Conservation (phyloP, 1,284 basidiomycete species). For the Ustilago sp. region DNA sequence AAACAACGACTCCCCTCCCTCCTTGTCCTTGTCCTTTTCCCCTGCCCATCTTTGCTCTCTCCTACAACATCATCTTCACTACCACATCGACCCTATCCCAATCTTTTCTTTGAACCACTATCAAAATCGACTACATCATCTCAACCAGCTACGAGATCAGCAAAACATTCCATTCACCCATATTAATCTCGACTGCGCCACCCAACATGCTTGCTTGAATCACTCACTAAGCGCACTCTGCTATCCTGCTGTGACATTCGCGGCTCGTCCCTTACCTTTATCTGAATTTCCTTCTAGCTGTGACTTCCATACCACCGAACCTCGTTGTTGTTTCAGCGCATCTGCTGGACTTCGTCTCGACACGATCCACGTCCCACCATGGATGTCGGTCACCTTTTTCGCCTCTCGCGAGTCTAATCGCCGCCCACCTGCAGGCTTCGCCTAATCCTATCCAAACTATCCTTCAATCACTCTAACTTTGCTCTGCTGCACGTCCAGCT, state of each 20-base stretch:
- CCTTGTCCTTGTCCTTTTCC: background rate
- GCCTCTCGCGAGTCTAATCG: slow-evolving; percentile 32
- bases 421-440: slow-evolving; percentile 16
- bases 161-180: background rate
- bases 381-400: slow-evolving; percentile 42
- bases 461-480: background rate
- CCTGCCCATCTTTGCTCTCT: background rate
- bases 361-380: slow-evolving; percentile 40
- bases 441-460: slow-evolving; percentile 2
- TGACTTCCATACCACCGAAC: slow-evolving; percentile 22
- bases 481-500: slow-evolving; percentile 2
- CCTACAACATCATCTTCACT: background rate
- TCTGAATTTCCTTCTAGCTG: slow-evolving; percentile 20
- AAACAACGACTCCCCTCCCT: background rate
- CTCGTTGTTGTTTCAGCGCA: slow-evolving; percentile 14
- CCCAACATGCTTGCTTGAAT: slow-evolving; percentile 31
- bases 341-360: slow-evolving; percentile 9
- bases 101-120: too few relatives aligned
- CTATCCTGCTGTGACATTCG: background rate
- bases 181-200: background rate
- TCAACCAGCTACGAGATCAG: background rate
- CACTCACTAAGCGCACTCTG: background rate
- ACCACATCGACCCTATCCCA: background rate
- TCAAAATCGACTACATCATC: background rate
- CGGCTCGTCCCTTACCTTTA: slow-evolving; percentile 13